Evolutionary conservation across 257 asterid genomes (phyloP), one percentile per base, ranked within the genome.

Genomic region (Penstemon eatonii): DNA sequence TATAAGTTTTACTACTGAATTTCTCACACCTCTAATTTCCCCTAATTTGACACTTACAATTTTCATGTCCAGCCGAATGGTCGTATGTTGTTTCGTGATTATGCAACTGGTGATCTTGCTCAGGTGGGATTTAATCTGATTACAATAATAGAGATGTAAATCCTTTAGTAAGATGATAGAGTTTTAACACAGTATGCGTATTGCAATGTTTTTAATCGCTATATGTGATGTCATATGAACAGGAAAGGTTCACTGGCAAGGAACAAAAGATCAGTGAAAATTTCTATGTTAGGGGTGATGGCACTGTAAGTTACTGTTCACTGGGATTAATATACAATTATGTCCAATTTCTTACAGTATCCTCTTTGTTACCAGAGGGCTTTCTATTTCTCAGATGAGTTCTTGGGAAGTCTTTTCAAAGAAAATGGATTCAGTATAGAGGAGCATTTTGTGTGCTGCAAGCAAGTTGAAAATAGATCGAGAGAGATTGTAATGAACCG

Each of bases 101-200:
- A 93, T 87, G 99, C 99, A 64, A 85, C 81, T 59, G 97, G 99
- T 40, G 99, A 93, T 79, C 97, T 93, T 75, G 97, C 99, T 78
- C 96, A 93, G 99, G 99, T 93, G 66, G 57, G 74, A 62, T 65
- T 73, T 68, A 73, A 52, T 62, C 54, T 40, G 49, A 61, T n/a
- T 46, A n/a, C 62, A 55, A 25, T 25, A 25, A 25, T 25, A 15
- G 33, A 37, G 9, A 50, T 49, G 10, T 47, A 39, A 8, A 46
- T 36, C 19, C 41, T 45, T 69, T 5, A 41, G 43, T 56, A 41
- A 59, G 15, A 41, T 39, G 12, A 44, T 13, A 57, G 41, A 45
- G 41, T 41, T 4, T 15, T 33, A 9, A 25, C 33, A 1, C 33
- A 25, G 33, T 1, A 25, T 25, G 33, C 33, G 33, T 25, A 25